Conservation (phyloP, 2,329 filamentous ascomycete species). For the Neofusicoccum sp. region DNA sequence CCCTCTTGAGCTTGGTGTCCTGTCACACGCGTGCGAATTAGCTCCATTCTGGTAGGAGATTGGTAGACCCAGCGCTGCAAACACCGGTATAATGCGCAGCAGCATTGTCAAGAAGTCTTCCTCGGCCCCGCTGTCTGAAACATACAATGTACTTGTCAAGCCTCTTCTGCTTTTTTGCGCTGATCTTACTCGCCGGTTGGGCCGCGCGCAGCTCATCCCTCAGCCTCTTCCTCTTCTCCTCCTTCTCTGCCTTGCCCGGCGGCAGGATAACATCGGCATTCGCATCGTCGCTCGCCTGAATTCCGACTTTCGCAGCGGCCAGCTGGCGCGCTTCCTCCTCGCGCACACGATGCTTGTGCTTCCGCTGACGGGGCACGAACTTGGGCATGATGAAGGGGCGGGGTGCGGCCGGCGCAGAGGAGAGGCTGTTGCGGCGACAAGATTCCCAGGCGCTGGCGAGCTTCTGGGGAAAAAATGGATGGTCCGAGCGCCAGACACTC, state of each 20-base stretch:
- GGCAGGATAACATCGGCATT: conserved; percentile 56
- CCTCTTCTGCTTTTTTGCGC: conserved; percentile 67
- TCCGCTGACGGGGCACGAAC: conserved; percentile 58
- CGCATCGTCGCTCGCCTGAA: conserved; percentile 50
- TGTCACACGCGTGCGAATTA: conserved; percentile 28
- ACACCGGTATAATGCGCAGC: neutral
- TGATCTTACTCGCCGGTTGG: conserved; percentile 58
- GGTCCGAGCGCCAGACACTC: neutral
- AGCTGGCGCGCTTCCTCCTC: conserved; percentile 49
- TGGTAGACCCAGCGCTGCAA: neutral
- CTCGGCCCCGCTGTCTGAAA: neutral
- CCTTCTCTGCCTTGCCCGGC: conserved; percentile 55
- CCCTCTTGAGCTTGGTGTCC: conserved; percentile 91
- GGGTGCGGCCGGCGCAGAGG: neutral
- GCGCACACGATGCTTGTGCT: conserved; percentile 67
- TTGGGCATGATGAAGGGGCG: conserved; percentile 36
- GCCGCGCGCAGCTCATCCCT: conserved; percentile 57
- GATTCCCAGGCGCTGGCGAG: neutral
- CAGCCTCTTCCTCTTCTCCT: conserved; percentile 55
- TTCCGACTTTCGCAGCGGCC: conserved; percentile 33
- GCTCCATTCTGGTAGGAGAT: neutral
- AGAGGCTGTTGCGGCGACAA: neutral
- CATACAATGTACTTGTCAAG: conserved; percentile 68
- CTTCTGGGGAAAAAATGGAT: conserved; percentile 15
- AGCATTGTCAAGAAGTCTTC: neutral